Evolutionary conservation across 2,329 filamentous ascomycete species (phyloP).

Genomic region (Colletotrichum echinochloae): DNA sequence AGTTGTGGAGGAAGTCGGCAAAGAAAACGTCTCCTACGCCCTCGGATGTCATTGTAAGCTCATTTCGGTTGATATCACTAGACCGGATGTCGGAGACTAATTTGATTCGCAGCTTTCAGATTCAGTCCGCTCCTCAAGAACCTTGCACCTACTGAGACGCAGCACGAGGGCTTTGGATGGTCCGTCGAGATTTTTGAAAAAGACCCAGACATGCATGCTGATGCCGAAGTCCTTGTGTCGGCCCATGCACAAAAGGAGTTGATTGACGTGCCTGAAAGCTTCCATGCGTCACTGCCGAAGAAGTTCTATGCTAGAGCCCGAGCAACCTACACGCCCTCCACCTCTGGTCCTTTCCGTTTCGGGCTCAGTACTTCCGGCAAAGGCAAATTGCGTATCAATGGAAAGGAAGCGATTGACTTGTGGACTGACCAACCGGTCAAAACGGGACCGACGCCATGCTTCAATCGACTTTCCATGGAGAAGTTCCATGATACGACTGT

Average conservation of each 20-base stretch:
- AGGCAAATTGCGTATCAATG: conserved; percentile 45
- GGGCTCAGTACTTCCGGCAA: conserved; percentile 43
- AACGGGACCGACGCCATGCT: conserved; percentile 38
- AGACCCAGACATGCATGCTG: conserved; percentile 25
- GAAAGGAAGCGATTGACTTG: conserved; percentile 45
- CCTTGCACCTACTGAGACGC: neutral
- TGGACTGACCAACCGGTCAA: conserved; percentile 39
- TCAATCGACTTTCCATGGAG: conserved; percentile 41
- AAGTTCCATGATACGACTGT: conserved; percentile 27
- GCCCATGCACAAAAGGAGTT: conserved; percentile 37
- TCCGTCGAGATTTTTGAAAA: conserved; percentile 36
- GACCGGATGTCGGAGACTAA: neutral
- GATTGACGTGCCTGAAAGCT: conserved; percentile 39
- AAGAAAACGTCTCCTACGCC: conserved; percentile 58
- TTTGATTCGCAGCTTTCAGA: conserved; percentile 30
- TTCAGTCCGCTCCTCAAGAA: conserved; percentile 38
- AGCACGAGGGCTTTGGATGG: conserved; percentile 34
- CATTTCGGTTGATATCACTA: fast-evolving
- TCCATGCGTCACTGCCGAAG: conserved; percentile 33
- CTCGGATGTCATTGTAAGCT: conserved; percentile 67
- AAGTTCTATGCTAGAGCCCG: conserved; percentile 38
- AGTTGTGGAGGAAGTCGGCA: conserved; percentile 59
- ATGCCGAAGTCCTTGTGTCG: conserved; percentile 16
- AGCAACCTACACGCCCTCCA: conserved; percentile 27
- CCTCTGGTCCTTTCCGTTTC: conserved; percentile 27